Evolutionary conservation across 176 grass and related monocot species (phyloP).

Genomic region (Juncus effusus): DNA sequence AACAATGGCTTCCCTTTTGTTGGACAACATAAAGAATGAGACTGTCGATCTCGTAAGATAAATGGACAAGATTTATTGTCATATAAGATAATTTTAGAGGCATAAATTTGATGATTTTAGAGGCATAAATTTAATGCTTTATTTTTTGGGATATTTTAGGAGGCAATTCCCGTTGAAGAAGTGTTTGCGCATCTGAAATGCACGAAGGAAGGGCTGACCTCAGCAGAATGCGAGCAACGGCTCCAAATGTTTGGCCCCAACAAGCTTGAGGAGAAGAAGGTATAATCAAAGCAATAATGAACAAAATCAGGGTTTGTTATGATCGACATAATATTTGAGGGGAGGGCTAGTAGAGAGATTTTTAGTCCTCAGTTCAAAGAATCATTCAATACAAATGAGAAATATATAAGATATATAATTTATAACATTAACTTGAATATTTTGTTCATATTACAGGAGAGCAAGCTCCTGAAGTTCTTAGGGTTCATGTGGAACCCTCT

Average conservation of each 20-base stretch:
- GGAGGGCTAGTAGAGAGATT: too few relatives aligned
- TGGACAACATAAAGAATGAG: conserved; percentile 46
- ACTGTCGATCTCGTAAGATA: conserved; percentile 37
- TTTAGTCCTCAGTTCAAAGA: not conserved
- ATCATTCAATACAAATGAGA: not conserved
- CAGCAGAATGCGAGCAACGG: conserved; percentile 45
- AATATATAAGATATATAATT: not conserved
- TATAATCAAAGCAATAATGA: not conserved
- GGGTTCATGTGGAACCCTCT: conserved; percentile 99
- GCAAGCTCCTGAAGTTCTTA: conserved; percentile 92
- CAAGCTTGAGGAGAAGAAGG: conserved; percentile 90
- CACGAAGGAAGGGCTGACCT: conserved; percentile 47
- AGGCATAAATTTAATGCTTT: not conserved
- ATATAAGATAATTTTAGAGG: too few relatives aligned
- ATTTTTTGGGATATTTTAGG: conserved; percentile 31
- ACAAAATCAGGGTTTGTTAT: too few relatives aligned
- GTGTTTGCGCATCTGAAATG: conserved; percentile 88
- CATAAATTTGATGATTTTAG: not conserved
- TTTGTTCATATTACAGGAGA: conserved; percentile 37
- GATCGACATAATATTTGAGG: too few relatives aligned
- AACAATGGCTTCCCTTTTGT: conserved; percentile 24
- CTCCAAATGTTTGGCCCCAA: conserved; percentile 82
- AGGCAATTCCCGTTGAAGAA: conserved; percentile 73
- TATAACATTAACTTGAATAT: conserved; percentile 3
- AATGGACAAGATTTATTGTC: too few relatives aligned